Conservation (phyloP, 495 filamentous ascomycete species). For the Penicillium nucicola region DNA sequence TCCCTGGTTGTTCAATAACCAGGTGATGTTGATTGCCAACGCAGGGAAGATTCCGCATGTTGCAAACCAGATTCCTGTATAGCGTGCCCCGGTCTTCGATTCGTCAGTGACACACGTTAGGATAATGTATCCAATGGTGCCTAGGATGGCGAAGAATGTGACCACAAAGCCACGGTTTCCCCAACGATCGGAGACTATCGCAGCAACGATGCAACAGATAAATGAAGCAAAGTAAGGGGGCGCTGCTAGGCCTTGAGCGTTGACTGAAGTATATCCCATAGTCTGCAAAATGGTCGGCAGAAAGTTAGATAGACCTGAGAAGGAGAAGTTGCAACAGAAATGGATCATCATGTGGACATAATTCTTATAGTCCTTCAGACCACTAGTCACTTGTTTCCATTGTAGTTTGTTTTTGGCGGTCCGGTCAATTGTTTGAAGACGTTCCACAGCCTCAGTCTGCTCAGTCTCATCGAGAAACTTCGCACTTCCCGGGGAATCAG, state of each 20-base stretch:
- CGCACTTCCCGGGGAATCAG: conserved; percentile 66
- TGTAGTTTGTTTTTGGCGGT: conserved; percentile 19
- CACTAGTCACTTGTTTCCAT: conserved; percentile 18
- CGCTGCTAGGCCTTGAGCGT: conserved; percentile 69
- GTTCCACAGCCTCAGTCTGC: conserved; percentile 22
- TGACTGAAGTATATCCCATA: conserved; percentile 64
- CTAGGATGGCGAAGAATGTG: conserved; percentile 53
- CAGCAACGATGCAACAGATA: conserved; percentile 54
- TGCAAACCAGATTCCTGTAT: conserved; percentile 59
- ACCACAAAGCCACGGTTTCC: conserved; percentile 61
- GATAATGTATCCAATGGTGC: conserved; percentile 63
- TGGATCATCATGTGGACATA: conserved; percentile 26
- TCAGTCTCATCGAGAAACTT: conserved; percentile 62
- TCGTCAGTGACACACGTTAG: conserved; percentile 44
- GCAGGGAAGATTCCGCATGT: conserved; percentile 59
- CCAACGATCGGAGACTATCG: conserved; percentile 61
- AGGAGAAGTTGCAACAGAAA: conserved; percentile 31
- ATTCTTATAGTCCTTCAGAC: conserved; percentile 28
- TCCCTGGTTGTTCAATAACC: conserved; percentile 63
- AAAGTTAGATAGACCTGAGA: conserved; percentile 60
- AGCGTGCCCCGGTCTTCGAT: conserved; percentile 48
- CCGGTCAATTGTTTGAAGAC: conserved; percentile 23
- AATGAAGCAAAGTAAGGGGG: conserved; percentile 74
- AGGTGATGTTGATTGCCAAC: conserved; percentile 61
- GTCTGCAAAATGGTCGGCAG: conserved; percentile 66